Base-by-base conservation (phyloP, 257 asterid genomes). In the Solanum ahanhuiri region DNA sequence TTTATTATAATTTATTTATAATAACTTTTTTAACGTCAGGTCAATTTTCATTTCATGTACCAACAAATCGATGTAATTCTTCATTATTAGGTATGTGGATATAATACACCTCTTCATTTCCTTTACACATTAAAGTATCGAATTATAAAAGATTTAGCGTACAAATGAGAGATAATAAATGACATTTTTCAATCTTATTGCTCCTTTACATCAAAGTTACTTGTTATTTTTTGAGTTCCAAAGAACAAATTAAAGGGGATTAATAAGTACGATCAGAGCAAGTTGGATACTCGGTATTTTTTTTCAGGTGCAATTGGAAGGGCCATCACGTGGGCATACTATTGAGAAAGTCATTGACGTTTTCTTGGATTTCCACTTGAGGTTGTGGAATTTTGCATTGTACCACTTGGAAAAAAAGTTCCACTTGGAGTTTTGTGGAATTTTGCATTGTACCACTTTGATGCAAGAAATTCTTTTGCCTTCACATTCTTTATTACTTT, bases 181-280 rank as follows among this genome's bases (percentile, higher is more conserved):
- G 22, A 30, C 6, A 67, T 67, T 4, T 67, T 67, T 67, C 75
- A 34, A 18, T 67, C 1, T 67, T 67, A 67, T 67, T 67, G n/a
- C 39, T 28, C 5, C 39, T 67, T 67, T 67, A 67, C 39, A 8
- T 7, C 3, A 54, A 54, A 1, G 3, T 54, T 48, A 48, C 2
- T 48, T 18, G n/a, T 18, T 17, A 17, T 17, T 17, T 54, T 54
- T 17, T 2, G 4, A 54, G 1, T 54, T 0, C n/a, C n/a, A 14
- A 0, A 15, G 0, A 51, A 51, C 1, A 14, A 14, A 48, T 9
- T 45, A 45, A 12, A 1, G 17, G 0, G 0, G 0, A 17, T 54
- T 54, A 17, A 17, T 54, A 54, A 54, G n/a, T 54, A 54, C n/a
- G 9, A 54, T 54, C 3, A 17, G 0, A 5, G 63, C 23, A 17